These are phyloP conservation scores for Juglanconis oblonga DNA, from an alignment of 2,329 filamentous ascomycete species.

Conservation along the genomic window DNA sequence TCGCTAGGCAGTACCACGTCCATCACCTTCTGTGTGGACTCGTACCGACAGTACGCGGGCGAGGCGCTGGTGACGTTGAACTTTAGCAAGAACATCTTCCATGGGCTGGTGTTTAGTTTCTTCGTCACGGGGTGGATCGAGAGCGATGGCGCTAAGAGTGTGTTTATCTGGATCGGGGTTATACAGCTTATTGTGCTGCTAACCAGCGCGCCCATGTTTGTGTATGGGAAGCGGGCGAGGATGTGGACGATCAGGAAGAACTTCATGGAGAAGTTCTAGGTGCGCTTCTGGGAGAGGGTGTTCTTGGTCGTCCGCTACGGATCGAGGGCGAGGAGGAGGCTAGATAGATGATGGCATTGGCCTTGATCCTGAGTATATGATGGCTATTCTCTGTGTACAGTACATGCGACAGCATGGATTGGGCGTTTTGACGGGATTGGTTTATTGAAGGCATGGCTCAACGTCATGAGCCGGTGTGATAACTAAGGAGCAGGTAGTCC, in stretches of 20 bases:
- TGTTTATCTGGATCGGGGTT: conserved; percentile 79
- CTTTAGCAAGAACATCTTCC: conserved; percentile 90
- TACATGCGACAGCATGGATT: neutral
- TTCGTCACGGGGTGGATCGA: conserved; percentile 87
- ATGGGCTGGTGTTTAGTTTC: conserved; percentile 83
- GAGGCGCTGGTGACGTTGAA: conserved; percentile 94
- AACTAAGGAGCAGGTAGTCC: too few relatives aligned
- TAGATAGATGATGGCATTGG: neutral
- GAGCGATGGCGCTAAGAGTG: conserved; percentile 67
- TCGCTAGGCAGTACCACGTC: conserved; percentile 84
- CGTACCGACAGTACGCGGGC: conserved; percentile 87
- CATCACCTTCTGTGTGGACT: conserved; percentile 93
- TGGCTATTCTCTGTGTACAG: neutral
- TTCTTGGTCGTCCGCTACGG: neutral
- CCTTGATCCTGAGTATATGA: neutral
- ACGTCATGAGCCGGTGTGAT: too few relatives aligned
- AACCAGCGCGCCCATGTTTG: conserved; percentile 85
- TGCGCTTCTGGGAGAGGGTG: conserved; percentile 1
- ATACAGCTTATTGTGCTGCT: conserved; percentile 78
- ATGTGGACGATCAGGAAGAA: conserved; percentile 93
- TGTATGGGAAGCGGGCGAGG: conserved; percentile 82
- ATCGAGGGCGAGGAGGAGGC: neutral
- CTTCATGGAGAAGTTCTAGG: conserved; percentile 69
- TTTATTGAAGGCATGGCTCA: neutral
- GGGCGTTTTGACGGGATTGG: neutral